A percentile compares a stretch with the other conserved stretches of the same genome.
Evolutionary conservation across 192 early-diverging fungal species (phyloP).

Genomic region (Jimgerdemannia lactiflua): DNA sequence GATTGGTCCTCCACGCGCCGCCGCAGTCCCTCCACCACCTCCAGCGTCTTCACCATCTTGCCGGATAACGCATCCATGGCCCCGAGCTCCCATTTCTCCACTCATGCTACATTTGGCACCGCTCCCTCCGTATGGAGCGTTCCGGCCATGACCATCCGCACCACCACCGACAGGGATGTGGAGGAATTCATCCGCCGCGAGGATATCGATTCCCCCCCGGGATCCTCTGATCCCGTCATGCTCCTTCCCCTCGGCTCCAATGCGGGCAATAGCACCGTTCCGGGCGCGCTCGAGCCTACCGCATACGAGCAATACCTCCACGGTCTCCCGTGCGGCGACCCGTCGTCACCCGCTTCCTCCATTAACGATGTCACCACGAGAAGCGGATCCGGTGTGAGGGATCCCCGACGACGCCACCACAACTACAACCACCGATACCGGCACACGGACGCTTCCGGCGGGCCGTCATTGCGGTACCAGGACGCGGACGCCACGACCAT

Average conservation of each 20-base stretch:
- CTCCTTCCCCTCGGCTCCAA: background rate
- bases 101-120: constrained; percentile 1
- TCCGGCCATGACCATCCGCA: background rate
- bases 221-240: background rate
- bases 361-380: no score
- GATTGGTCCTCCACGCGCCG: background rate
- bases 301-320: no score
- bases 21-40: background rate
- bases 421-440: background rate
- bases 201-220: background rate
- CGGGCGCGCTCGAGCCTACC: no score
- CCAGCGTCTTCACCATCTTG: background rate
- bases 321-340: no score
- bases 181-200: background rate
- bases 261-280: background rate
- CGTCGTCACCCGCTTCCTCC: no score
- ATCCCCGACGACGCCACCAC: background rate
- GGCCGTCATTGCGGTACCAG: background rate
- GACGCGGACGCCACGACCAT: background rate
- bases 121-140: constrained; percentile 1
- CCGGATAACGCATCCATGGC: background rate
- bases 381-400: background rate
- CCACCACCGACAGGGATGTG: no score
- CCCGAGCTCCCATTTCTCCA: constrained; percentile 2
- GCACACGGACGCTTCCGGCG: background rate